Evolutionary conservation across 345 rosid species (phyloP), one percentile per base, ranked within the genome.

Genomic region (Gossypium bickii): DNA sequence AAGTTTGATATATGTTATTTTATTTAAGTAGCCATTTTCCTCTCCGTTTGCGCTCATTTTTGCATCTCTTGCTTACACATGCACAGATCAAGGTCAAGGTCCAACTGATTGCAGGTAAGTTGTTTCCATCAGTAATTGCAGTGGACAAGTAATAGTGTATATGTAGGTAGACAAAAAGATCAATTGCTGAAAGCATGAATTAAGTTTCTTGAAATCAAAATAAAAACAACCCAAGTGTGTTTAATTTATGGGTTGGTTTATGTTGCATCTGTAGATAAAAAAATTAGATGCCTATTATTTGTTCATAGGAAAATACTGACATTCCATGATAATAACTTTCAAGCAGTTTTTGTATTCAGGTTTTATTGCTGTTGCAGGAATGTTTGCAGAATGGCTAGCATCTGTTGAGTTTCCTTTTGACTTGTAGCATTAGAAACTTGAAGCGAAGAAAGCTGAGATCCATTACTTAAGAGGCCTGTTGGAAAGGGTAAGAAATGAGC

Each of bases 21-120:
- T 10, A 27, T 16, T 56, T 34, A 29, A 71, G 12, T 18, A 16
- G n/a, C 1, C 12, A 0, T 13, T 63, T 62, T 34, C 47, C 18
- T 18, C 25, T 71, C 49, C n/a, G 3, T 12, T 41, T 20, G 6
- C 13, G 16, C 53, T 55, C 66, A 55, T 25, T 61, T 20, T 8
- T 60, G 18, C 1, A 47, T 59, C 27, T 72, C 47, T 5, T 9
- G 4, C 1, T 63, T 63, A 63, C 13, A 22, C 1, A 22, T 13
- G 38, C 9, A 43, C 75, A 72, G 67, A 22, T 58, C 75, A 58
- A 72, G 66, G 52, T 58, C 75, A 24, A 72, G 67, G 55, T 58
- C 75, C 44, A 22, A 44, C 75, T 57, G 38, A 72, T 53, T 44
- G 66, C 20, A 34, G 67, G 67, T 62, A 34, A 8, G 20, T 62